A percentile compares a stretch with the other conserved stretches of the same genome.
phyloP scores from a whole-genome alignment of 768 basidiomycete species.

The Kwoniella europaea region DNA sequence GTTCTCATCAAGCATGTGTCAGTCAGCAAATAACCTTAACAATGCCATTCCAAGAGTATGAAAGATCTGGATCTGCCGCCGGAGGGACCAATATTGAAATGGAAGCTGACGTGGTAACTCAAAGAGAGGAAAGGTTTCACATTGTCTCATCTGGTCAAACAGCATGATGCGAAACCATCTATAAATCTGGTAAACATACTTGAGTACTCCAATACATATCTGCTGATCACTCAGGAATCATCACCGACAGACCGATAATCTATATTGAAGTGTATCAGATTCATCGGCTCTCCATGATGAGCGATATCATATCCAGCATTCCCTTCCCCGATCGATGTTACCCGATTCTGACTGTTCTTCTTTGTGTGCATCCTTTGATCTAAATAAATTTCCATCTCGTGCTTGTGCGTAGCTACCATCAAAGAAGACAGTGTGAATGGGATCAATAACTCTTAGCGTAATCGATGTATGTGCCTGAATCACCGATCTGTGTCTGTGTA shows the following conservation, averaged over 20 bases:
- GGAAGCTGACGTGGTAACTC: background rate
- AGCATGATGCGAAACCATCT: background rate
- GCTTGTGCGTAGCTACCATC: background rate
- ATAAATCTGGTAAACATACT: background rate
- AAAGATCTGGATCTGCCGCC: background rate
- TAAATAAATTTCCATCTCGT: background rate
- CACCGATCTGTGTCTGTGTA: background rate
- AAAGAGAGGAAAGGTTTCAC: background rate
- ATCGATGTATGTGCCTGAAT: background rate
- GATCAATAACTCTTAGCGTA: background rate
- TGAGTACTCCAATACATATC: background rate
- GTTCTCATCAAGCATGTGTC: background rate
- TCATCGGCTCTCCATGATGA: background rate
- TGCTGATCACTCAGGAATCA: background rate
- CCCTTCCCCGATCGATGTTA: background rate
- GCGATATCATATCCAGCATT: background rate
- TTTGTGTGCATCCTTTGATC: background rate
- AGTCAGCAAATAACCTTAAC: background rate
- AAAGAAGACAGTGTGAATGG: background rate
- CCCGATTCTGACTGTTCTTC: background rate
- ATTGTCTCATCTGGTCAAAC: background rate
- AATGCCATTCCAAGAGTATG: background rate
- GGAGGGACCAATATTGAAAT: background rate
- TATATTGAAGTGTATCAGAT: background rate
- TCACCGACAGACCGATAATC: background rate